Evolutionary conservation across 148 eudicot genomes (phyloP), one percentile per base, ranked within the genome.

Genomic region (Oxyria digyna): DNA sequence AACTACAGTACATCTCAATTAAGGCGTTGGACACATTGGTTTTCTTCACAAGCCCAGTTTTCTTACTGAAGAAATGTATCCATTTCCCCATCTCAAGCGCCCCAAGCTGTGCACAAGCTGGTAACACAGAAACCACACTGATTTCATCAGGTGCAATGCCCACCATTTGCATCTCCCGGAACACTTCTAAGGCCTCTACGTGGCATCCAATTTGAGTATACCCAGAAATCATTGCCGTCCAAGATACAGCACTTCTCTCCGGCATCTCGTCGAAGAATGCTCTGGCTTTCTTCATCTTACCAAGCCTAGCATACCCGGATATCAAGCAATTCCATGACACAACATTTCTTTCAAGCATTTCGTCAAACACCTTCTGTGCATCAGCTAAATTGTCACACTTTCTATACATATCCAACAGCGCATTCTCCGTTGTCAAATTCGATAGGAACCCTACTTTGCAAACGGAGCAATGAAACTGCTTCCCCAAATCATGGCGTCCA

Each of bases 361-460:
- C 76, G 75, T 82, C 97, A 59, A 87, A 80, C 89, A 91, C 64
- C 13, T 81, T 62, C 52, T 0, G 48, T 10, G 71, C 70, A 20
- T 45, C 38, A 68, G 45, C 41, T 20, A 42, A 6, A 4, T 20
- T 3, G 49, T 72, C 67, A 69, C 43, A 12, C 65, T 93, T 93
- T 1, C 78, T 73, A 70, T 93, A 93, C 96, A 89, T 83, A 55
- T 81, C 85, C 98, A 93, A 80, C 26, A 93, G 80, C 0, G 95
- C 95, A 81, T 89, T 93, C 13, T 91, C 87, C 17, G 84, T 83
- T 52, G 74, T 87, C 32, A 84, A 59, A 75, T 93, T 96, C 29
- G 48, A 78, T 21, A 84, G 85, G 24, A 89, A 42, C 23, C 98
- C 96, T 43, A 86, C 24, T 20, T 76, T 72, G 3, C 86, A 71